These are phyloP conservation scores for Linnemannia hyalina DNA, from an alignment of 192 early-diverging fungal genomes.

Conservation along the genomic window DNA sequence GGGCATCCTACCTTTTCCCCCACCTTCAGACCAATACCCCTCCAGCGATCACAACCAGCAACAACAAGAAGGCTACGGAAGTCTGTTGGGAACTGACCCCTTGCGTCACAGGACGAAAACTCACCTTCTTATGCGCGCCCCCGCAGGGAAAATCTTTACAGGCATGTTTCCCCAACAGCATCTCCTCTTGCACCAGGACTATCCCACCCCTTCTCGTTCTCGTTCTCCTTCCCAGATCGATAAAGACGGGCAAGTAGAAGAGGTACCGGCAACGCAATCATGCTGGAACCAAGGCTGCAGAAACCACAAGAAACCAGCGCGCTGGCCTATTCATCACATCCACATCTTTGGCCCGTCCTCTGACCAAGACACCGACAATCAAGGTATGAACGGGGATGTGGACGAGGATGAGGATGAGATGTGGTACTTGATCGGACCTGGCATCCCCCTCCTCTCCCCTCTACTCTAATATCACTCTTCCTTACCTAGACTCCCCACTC, in stretches of 20 bases:
- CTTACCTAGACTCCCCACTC: background rate
- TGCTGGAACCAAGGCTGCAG: background rate
- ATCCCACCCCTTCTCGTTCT: background rate
- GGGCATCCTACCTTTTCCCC: slow-evolving; percentile 8
- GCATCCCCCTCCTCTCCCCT: slow-evolving; percentile 16
- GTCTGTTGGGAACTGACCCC: background rate
- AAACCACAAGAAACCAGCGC: slow-evolving; percentile 5
- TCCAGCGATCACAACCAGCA: background rate
- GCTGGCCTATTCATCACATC: slow-evolving; percentile 43
- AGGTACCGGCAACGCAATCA: background rate
- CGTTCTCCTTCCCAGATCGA: background rate
- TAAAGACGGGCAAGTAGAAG: background rate
- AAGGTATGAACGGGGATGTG: too few species aligned
- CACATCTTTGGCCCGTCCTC: slow-evolving; percentile 20
- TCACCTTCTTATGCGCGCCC: slow-evolving; percentile 30
- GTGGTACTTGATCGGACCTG: slow-evolving; percentile 33
- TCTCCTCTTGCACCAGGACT: slow-evolving; percentile 30
- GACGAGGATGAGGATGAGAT: slow-evolving; percentile 12
- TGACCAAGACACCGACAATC: background rate
- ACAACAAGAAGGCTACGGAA: background rate
- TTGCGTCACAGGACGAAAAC: slow-evolving; percentile 9
- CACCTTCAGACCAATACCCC: background rate
- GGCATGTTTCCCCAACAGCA: slow-evolving; percentile 34
- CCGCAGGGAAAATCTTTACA: slow-evolving; percentile 10
- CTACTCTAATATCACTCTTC: background rate